Conservation (phyloP, 2,329 filamentous ascomycete genomes). For the Polychaeton citri region DNA sequence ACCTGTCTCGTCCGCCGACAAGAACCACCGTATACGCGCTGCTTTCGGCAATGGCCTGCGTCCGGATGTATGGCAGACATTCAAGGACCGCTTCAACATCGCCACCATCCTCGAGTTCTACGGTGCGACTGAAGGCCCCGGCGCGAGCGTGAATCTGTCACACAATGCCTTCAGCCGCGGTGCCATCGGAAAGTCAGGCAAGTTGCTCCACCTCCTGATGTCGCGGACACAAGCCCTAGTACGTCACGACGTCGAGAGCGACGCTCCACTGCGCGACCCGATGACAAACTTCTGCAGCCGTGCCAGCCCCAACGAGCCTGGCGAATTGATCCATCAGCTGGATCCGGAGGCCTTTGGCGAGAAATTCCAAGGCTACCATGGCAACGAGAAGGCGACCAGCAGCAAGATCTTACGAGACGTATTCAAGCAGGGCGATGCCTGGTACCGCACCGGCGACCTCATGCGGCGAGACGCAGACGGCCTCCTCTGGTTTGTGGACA, state of each 20-base stretch:
- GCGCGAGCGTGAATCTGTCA: constrained; percentile 58
- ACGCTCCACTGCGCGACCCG: constrained; percentile 53
- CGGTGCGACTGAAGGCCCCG: constrained; percentile 38
- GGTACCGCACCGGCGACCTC: constrained; percentile 75
- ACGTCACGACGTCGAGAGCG: constrained; percentile 56
- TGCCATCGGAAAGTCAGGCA: constrained; percentile 62
- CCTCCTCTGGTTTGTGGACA: constrained; percentile 66
- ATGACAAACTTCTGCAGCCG: constrained; percentile 54
- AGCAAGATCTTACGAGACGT: constrained; percentile 64
- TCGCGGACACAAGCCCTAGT: constrained; percentile 44
- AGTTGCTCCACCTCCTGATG: constrained; percentile 44
- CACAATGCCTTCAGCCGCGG: constrained; percentile 62
- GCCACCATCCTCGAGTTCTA: constrained; percentile 25
- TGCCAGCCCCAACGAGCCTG: constrained; percentile 48
- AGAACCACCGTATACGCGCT: constrained; percentile 55
- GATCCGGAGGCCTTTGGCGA: constrained; percentile 49
- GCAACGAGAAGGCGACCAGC: constrained; percentile 55
- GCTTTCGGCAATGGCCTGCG: constrained; percentile 78
- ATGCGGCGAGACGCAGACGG: constrained; percentile 59
- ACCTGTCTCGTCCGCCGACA: constrained; percentile 53
- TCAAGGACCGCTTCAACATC: constrained; percentile 56
- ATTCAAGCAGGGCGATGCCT: constrained; percentile 62
- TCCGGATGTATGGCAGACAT: constrained; percentile 72
- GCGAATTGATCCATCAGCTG: constrained; percentile 63
- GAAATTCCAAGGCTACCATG: constrained; percentile 72